Percentiles rank a stretch among this genome's conserved stretches.
Evolutionary conservation across 306 rosid genomes (phyloP).

Genomic region (Purshia tridentata): DNA sequence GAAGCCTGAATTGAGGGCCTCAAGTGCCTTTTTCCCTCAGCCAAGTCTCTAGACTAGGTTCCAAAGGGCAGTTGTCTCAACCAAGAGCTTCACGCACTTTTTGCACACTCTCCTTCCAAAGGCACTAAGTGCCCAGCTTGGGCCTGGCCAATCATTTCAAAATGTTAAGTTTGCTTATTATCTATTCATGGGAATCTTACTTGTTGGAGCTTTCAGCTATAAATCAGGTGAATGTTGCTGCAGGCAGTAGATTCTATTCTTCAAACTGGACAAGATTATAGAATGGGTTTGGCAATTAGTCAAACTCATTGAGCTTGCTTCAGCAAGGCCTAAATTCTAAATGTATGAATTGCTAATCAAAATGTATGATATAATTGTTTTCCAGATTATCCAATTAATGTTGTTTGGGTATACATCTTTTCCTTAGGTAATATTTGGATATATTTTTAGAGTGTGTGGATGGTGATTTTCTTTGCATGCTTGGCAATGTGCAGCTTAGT

Average conservation of each 20-base stretch:
- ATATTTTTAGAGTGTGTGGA: background rate
- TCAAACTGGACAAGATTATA: background rate
- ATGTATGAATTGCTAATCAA: background rate
- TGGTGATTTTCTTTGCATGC: background rate
- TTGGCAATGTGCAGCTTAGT: background rate
- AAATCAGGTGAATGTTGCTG: background rate
- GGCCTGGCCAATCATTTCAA: background rate
- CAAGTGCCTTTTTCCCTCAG: background rate
- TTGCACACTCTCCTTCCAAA: background rate
- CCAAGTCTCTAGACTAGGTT: background rate
- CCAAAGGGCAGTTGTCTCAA: background rate
- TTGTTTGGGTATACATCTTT: background rate
- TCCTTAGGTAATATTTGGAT: background rate
- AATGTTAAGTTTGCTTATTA: background rate
- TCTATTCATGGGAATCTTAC: background rate
- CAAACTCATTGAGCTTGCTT: background rate
- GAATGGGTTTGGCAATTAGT: background rate
- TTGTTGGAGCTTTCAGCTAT: background rate
- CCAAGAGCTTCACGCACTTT: background rate
- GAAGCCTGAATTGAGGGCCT: background rate
- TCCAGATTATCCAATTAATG: background rate
- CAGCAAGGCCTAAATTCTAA: background rate
- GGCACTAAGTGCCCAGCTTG: background rate
- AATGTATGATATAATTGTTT: background rate
- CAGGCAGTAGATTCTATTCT: background rate